Evolutionary conservation across 345 rosid species (phyloP), one percentile per base, ranked within the genome.

Genomic region (Cochlearia excelsa): DNA sequence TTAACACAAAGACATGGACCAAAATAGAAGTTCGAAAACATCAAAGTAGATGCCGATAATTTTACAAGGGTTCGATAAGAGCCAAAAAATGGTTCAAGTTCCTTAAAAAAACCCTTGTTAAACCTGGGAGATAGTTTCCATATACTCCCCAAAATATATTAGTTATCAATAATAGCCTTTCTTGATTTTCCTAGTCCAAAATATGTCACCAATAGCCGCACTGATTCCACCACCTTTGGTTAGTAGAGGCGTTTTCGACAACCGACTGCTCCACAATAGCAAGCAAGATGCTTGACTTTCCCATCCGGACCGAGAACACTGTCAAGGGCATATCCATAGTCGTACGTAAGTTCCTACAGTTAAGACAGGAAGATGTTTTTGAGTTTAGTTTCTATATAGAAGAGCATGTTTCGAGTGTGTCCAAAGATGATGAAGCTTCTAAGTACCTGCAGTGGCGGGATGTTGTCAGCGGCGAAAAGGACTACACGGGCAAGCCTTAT

Each of bases 401-500:
- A 34, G 26, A 37, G 43, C 49, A 65, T 28, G 52, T 4, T 27
- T 26, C 5, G 23, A 62, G 39, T 27, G 2, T 6, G 23, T 16
- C 23, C 30, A 42, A 2, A 56, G 23, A 50, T 40, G 51, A 26
- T 16, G 23, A 16, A 16, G 49, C 27, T 40, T 50, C 26, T 26
- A 4, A 28, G 46, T 57, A 94, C 97, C 95, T 93, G 97, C 74
- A 87, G 61, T 5, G 99, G 92, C 6, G 97, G 87, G 56, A 94
- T 90, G 77, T 87, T 90, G 69, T 94, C 99, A 5, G 96, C 95
- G 3, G 99, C 99, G 61, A 90, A 85, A 7, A 90, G 81, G 76
- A 90, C 82, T 53, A 94, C 88, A 11, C 92, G 80, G 28, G 96
- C 97, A 50, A 87, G 95, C 63, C 77, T 85, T 9, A 87, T 46